Conservation (phyloP, 2,329 filamentous ascomycete genomes). For the Monilinia vaccinii-corymbosi region DNA sequence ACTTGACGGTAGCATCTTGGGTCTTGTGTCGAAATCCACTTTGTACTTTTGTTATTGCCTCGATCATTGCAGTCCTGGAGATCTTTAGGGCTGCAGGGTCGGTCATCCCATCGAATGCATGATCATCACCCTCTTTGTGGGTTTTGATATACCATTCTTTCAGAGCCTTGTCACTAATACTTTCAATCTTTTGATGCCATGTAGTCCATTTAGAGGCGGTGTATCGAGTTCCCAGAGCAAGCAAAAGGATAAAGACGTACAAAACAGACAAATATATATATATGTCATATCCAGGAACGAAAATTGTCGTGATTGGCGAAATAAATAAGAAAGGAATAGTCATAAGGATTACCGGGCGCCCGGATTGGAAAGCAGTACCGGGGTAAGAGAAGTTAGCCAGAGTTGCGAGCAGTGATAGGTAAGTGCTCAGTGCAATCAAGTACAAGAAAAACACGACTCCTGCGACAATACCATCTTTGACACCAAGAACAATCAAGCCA, state of each 20-base stretch:
- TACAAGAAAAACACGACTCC: slow-evolving; percentile 52
- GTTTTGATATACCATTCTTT: slow-evolving; percentile 33
- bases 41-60: slow-evolving; percentile 26
- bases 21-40: slow-evolving; percentile 8
- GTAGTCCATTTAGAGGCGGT: slow-evolving; percentile 49
- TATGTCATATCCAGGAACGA: slow-evolving; percentile 40
- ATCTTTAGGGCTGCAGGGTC: slow-evolving; percentile 1
- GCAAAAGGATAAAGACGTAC: slow-evolving; percentile 41
- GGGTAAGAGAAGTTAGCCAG: slow-evolving; percentile 41
- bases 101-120: slow-evolving; percentile 30
- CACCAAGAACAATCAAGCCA: slow-evolving; percentile 41
- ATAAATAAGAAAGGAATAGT: slow-evolving; percentile 47
- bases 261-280: slow-evolving; percentile 46
- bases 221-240: slow-evolving; percentile 42
- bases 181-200: slow-evolving; percentile 44
- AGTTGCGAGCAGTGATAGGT: slow-evolving; percentile 46
- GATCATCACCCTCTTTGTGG: slow-evolving; percentile 1
- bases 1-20: slow-evolving; percentile 13
- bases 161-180: slow-evolving; percentile 40
- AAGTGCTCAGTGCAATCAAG: slow-evolving; percentile 46
- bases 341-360: slow-evolving; percentile 41
- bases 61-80: slow-evolving; percentile 26
- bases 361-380: slow-evolving; percentile 40
- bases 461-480: slow-evolving; percentile 34
- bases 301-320: slow-evolving; percentile 48